phyloP scores from a whole-genome alignment of 148 eudicot genomes.

The Rhododendron kiyosumense region DNA sequence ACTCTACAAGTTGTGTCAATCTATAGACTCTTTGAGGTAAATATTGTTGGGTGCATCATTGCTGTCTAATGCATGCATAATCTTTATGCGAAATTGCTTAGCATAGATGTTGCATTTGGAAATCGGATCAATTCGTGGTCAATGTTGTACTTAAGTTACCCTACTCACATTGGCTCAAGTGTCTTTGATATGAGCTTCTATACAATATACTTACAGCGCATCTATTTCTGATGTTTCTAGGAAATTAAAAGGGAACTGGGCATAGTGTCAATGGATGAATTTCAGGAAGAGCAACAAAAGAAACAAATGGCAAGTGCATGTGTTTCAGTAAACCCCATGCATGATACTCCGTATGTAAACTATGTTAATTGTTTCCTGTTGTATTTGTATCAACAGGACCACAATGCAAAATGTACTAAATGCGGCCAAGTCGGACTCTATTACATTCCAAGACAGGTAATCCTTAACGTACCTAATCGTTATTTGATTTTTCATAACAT shows the following conservation, averaged over 20 bases:
- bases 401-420: constrained; percentile 32
- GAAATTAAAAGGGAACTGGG: constrained; percentile 45
- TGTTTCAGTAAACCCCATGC: background rate
- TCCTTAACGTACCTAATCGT: background rate
- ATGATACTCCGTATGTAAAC: background rate
- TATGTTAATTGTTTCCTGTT: background rate
- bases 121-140: background rate
- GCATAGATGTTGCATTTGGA: background rate
- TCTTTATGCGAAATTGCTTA: background rate
- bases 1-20: background rate
- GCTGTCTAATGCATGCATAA: background rate
- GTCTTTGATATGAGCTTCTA: background rate
- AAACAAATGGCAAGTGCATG: constrained; percentile 25
- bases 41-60: background rate
- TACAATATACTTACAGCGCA: background rate
- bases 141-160: background rate
- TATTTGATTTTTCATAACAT: background rate
- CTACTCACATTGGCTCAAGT: background rate
- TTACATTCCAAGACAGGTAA: constrained; percentile 36
- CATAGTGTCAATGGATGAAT: constrained; percentile 28
- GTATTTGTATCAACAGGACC: constrained; percentile 25
- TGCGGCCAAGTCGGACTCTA: constrained; percentile 34
- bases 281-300: constrained; percentile 33
- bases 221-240: constrained; percentile 19
- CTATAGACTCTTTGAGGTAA: background rate